Percentiles rank a stretch among this genome's conserved stretches.
phyloP scores from a whole-genome alignment of 2,329 filamentous ascomycete genomes.

The Beauveria sp. region DNA sequence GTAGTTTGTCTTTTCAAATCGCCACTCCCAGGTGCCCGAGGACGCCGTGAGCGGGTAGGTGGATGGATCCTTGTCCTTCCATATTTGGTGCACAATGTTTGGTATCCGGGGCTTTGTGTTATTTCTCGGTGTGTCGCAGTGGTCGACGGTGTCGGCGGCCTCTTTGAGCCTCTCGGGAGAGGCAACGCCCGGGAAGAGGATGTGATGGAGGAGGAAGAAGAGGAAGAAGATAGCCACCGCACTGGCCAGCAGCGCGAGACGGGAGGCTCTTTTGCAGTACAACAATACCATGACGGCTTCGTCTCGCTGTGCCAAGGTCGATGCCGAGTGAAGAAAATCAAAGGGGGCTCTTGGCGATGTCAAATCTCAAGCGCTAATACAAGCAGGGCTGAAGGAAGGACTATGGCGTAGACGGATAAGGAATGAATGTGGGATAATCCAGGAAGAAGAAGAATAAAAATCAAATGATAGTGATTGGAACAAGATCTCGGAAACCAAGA shows the following conservation, averaged over 20 bases:
- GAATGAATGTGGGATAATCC: neutral
- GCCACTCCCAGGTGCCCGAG: slow-evolving; percentile 13
- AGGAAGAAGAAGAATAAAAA: no score
- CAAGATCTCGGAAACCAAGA: neutral
- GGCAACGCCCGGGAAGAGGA: neutral
- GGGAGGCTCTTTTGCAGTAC: neutral
- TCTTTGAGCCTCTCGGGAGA: neutral
- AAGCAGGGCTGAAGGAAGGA: neutral
- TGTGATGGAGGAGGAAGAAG: neutral
- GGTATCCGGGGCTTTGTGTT: slow-evolving; percentile 8
- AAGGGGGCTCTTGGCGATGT: neutral
- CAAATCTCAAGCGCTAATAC: neutral
- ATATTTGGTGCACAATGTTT: slow-evolving; percentile 19
- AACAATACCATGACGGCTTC: neutral
- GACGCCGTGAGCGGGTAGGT: slow-evolving; percentile 15
- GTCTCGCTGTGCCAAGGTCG: neutral
- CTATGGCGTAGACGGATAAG: no score
- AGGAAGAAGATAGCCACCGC: neutral
- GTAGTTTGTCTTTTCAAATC: slow-evolving; percentile 15
- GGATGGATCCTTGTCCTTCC: slow-evolving; percentile 15
- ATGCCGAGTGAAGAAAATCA: neutral
- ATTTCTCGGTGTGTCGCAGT: neutral
- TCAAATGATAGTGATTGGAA: neutral
- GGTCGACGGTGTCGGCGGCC: neutral
- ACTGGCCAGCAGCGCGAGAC: neutral